Percentiles rank a stretch among this genome's conserved stretches.
These are phyloP conservation scores for Coleophoma eucalyptorum DNA, from an alignment of 2,329 filamentous ascomycete species.

Conservation along the genomic window DNA sequence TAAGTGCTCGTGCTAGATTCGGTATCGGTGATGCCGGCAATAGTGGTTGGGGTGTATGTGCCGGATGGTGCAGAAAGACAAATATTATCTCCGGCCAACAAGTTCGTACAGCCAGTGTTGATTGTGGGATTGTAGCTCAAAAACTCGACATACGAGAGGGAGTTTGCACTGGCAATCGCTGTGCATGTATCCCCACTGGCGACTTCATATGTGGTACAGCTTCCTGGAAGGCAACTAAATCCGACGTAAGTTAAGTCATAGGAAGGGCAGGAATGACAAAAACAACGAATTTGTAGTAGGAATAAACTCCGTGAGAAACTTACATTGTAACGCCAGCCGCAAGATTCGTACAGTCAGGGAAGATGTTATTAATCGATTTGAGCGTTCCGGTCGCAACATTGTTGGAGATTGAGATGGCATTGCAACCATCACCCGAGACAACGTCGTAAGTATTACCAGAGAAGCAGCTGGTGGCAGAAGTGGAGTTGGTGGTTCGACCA, in stretches of 20 bases:
- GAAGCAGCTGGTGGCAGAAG: not conserved
- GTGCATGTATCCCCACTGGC: not conserved
- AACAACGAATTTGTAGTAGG: too few species aligned
- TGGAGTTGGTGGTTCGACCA: not conserved
- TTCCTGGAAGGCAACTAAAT: not conserved
- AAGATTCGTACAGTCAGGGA: not conserved
- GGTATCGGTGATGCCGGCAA: not conserved
- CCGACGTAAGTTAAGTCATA: not conserved
- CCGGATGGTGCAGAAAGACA: not conserved
- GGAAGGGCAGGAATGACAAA: too few species aligned
- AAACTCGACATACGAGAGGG: not conserved
- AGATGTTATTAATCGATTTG: not conserved
- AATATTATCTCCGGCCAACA: not conserved
- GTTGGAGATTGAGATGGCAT: not conserved
- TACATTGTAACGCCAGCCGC: not conserved
- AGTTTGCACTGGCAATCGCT: not conserved
- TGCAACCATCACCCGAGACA: not conserved
- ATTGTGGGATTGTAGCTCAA: not conserved
- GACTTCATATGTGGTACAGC: not conserved
- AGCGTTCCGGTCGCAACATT: not conserved
- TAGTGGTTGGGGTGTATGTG: not conserved
- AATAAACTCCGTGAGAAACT: not conserved
- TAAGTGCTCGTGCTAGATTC: not conserved
- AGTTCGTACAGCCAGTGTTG: not conserved
- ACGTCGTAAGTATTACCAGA: not conserved